These are phyloP conservation scores for Zopfia rhizophila DNA, from an alignment of 2,329 filamentous ascomycete species.

Conservation along the genomic window DNA sequence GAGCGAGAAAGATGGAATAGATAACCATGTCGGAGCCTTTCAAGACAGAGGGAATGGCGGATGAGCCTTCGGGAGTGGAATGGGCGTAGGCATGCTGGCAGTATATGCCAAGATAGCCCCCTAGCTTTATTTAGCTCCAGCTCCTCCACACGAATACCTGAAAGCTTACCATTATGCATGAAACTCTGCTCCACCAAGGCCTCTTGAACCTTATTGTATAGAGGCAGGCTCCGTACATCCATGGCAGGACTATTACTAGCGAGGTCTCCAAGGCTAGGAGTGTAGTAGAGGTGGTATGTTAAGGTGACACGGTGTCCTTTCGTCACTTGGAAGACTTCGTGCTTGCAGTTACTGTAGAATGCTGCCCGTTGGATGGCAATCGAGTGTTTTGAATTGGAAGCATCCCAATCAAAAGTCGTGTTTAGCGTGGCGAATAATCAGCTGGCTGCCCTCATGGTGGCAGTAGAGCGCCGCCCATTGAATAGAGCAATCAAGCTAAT, in stretches of 20 bases:
- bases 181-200: slow-evolving; percentile 49
- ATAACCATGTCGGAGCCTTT: slow-evolving; percentile 61
- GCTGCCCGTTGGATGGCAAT: slow-evolving; percentile 61
- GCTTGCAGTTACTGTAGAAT: slow-evolving; percentile 64
- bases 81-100: slow-evolving; percentile 63
- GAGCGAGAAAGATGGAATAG: slow-evolving; percentile 48
- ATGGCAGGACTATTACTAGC: slow-evolving; percentile 32
- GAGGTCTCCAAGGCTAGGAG: slow-evolving; percentile 46
- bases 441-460: slow-evolving; percentile 54
- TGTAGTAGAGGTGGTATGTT: slow-evolving; percentile 63
- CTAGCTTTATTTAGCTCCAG: slow-evolving; percentile 32
- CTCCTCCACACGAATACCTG: slow-evolving; percentile 1
- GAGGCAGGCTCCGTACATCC: slow-evolving; percentile 46
- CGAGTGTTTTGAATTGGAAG: too few species aligned
- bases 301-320: slow-evolving; percentile 67
- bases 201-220: slow-evolving; percentile 48
- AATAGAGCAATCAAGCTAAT: too few species aligned
- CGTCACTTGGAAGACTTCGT: slow-evolving; percentile 62
- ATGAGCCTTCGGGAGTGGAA: slow-evolving; percentile 33
- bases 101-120: slow-evolving; percentile 57
- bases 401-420: slow-evolving; percentile 58
- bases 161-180: slow-evolving; percentile 46
- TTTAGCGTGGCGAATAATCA: slow-evolving; percentile 56
- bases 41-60: slow-evolving; percentile 48
- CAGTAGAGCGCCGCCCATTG: too few species aligned